Conservation (phyloP, 257 asterid species). For the Jaltomata sinuosa region DNA sequence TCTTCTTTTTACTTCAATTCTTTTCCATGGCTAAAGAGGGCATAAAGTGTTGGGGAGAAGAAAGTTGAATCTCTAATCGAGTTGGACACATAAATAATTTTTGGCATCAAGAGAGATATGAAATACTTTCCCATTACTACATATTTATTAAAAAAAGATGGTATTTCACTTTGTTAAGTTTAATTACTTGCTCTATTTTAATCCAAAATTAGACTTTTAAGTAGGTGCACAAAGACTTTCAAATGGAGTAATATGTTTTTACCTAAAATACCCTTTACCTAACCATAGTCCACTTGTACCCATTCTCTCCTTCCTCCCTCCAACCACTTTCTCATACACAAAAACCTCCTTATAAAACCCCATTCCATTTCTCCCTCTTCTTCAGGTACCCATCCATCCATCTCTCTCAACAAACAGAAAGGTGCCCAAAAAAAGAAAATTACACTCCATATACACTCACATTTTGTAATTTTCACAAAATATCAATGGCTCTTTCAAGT, state of each 20-base stretch:
- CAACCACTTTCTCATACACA: constrained; percentile 5
- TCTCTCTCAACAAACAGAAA: not conserved
- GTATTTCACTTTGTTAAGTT: not conserved
- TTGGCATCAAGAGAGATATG: no score
- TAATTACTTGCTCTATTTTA: not conserved
- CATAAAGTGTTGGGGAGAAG: no score
- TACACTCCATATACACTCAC: not conserved
- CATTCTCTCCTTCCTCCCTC: not conserved
- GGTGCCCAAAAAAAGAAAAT: not conserved
- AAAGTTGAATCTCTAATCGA: no score
- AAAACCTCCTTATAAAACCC: constrained; percentile 19
- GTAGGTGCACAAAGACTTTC: not conserved
- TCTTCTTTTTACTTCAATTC: no score
- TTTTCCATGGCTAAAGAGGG: no score
- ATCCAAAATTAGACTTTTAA: not conserved
- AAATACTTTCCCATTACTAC: no score
- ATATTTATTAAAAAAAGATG: not conserved
- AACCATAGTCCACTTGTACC: not conserved
- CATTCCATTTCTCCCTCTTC: not conserved
- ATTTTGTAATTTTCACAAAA: not conserved
- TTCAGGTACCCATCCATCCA: not conserved
- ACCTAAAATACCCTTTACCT: constrained; percentile 5
- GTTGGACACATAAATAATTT: no score
- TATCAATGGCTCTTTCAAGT: constrained; percentile 23
- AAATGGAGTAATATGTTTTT: not conserved